Conservation (phyloP, 305 asterid genomes). For the Euphrasia arctica region DNA sequence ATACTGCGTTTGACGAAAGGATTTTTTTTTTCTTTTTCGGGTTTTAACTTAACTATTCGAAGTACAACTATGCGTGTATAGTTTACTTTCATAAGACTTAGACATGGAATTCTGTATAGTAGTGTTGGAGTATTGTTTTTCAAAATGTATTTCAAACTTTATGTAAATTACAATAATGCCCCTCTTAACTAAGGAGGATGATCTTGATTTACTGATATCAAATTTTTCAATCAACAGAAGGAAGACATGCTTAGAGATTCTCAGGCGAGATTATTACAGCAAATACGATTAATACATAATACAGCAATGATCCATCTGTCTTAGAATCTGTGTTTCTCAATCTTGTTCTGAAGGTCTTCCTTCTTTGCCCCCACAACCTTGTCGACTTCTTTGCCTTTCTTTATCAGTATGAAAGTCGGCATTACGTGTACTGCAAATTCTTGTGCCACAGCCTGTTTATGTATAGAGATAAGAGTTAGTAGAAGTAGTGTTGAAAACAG, state of each 20-base stretch:
- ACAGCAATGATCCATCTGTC: not conserved
- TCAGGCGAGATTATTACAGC: not conserved
- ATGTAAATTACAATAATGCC: constrained; percentile 35
- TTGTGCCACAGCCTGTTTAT: constrained; percentile 53
- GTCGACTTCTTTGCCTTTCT: constrained; percentile 55
- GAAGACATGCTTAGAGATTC: not conserved
- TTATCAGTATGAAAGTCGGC: constrained; percentile 65
- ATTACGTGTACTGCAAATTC: constrained; percentile 53
- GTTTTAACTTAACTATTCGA: constrained; percentile 19
- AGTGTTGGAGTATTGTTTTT: constrained; percentile 28
- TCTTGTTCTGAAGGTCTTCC: constrained; percentile 54
- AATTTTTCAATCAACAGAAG: not conserved
- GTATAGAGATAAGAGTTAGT: not conserved
- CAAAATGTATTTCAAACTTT: constrained; percentile 31
- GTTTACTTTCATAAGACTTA: constrained; percentile 40
- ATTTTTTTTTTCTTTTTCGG: not conserved
- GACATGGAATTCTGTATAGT: constrained; percentile 54
- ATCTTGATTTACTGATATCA: constrained; percentile 9
- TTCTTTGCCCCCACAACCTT: constrained; percentile 54
- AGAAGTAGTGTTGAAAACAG: not conserved
- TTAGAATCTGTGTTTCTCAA: constrained; percentile 55
- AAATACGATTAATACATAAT: not conserved
- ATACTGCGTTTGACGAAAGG: not conserved
- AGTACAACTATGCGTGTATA: constrained; percentile 58
- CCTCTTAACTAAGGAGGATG: constrained; percentile 22